Evolutionary conservation across 371 early-diverging fungal genomes (phyloP), one percentile per base, ranked within the genome.

Genomic region (Mucor saturninus): DNA sequence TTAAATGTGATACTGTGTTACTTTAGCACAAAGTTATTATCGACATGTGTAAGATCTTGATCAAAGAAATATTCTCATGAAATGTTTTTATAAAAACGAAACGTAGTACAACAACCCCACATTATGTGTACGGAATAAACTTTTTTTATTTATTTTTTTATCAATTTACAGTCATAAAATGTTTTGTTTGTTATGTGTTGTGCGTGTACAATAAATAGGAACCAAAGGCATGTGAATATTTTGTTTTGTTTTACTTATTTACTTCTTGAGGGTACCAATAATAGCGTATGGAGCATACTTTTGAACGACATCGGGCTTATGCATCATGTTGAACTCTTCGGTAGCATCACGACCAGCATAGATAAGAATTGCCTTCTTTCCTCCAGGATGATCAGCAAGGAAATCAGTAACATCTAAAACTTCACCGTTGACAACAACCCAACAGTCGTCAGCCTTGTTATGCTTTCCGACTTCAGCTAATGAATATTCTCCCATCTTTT

Each of bases 321-420:
- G 96, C 74, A 91, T 81, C 95, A 94, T 95, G 81, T 93, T 92
- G 86, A 95, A 93, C 76, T 93, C 94, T 61, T 91, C 93, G 21
- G 90, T 89, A 0, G 94, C 94, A 77, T 95, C 94, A 38, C 86
- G 83, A 39, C 93, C 94, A 65, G 92, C 93, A 74, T 87, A 94
- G 65, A 93, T 73, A 68, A 93, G 62, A 56, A 93, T 93, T 6
- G 92, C 90, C 77, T 92, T 93, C 83, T 92, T 92, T 64, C 93
- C 94, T 52, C 75, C 80, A 38, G 94, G 96, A 78, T 95, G 94
- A 61, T 93, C 92, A 48, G 83, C 75, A 75, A 95, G 83, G 85
- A 97, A 98, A 59, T 87, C 85, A 50, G 98, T 97, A 31, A 93
- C 96, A 72, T 98, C 89, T 67, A 95, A 86, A 21, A 99, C 98